Percentiles rank a stretch among this genome's conserved stretches.
phyloP scores from a whole-genome alignment of 768 basidiomycete species.

The Calocybe cyanea region DNA sequence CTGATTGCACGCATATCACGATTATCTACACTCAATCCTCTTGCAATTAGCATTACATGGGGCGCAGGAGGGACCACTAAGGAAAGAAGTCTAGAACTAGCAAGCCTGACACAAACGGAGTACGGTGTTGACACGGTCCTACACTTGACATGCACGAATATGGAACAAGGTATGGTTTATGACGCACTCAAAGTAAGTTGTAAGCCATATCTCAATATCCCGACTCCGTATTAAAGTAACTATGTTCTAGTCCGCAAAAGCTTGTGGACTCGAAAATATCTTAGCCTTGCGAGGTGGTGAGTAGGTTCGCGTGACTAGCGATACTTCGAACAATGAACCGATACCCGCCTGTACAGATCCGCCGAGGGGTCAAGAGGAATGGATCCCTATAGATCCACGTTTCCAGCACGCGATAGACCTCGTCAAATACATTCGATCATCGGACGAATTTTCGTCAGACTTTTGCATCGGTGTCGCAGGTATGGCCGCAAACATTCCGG shows the following conservation, averaged over 20 bases:
- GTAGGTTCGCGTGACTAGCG: slow-evolving; percentile 12
- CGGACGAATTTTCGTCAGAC: slow-evolving; percentile 70
- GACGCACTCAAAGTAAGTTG: slow-evolving; percentile 70
- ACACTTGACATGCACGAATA: slow-evolving; percentile 97
- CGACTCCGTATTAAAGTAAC: slow-evolving; percentile 2
- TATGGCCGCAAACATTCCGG: slow-evolving; percentile 26
- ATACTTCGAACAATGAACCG: not conserved
- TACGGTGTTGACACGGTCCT: slow-evolving; percentile 83
- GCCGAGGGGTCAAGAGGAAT: slow-evolving; percentile 89
- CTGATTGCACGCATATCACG: slow-evolving; percentile 84
- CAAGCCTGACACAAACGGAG: slow-evolving; percentile 66
- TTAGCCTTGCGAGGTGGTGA: slow-evolving; percentile 89
- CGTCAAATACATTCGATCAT: slow-evolving; percentile 82
- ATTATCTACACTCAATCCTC: slow-evolving; percentile 68
- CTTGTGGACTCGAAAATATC: slow-evolving; percentile 80
- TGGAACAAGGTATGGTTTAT: slow-evolving; percentile 86
- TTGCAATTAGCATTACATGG: slow-evolving; percentile 94
- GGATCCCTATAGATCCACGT: slow-evolving; percentile 79
- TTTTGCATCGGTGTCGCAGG: slow-evolving; percentile 97
- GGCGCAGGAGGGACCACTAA: slow-evolving; percentile 94
- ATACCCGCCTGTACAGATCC: slow-evolving; percentile 67
- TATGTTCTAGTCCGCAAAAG: slow-evolving; percentile 62
- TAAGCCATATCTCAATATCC: not conserved
- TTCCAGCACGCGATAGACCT: slow-evolving; percentile 87
- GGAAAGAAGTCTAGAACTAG: slow-evolving; percentile 84